Base-by-base conservation (phyloP, 163 green algal species). In the Volvox carteri region DNA sequence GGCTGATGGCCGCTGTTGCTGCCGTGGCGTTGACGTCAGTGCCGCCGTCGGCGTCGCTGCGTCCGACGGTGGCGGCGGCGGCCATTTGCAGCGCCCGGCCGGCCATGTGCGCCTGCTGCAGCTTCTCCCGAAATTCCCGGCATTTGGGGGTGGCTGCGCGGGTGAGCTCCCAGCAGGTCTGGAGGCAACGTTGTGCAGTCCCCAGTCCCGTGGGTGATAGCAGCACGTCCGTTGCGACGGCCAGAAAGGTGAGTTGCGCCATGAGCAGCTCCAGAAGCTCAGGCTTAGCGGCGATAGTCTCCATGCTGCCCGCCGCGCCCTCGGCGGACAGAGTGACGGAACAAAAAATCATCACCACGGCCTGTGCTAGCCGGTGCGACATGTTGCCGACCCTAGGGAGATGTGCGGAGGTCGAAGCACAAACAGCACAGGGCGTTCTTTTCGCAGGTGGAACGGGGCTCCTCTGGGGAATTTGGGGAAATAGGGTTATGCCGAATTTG, bases 161-260 rank as follows among this genome's bases (percentile, higher is more conserved):
- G 33, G 83, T 88, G 68, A 88, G 48, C 67, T 88, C 83, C 83
- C 83, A 88, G 23, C 37, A 62, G 21, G 58, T 46, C 83, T 88
- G 67, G 25, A 88, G 9, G 68, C 83, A 88, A 50, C 83, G 83
- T 50, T 62, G 68, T 35, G 68, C 83, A 11, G 83, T 88, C 28
- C 68, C 83, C 6, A 88, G 48, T 23, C 68, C 83, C 3, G 68
- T 37, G 2, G 50, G 50, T 5, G 35, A 28, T 7, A 60, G 50
- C 83, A 88, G 67, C 50, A 42, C 37, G 4, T 52, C 37, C 11
- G 67, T 62, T n/a, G 58, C 35, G 33, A 58, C 23, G 1, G 81
- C 37, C 33, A 80, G 67, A 28, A 52, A 88, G 37, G 58, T 74
- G 23, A 88, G 3, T 2, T 88, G 83, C 23, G 42, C 35, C 16